Evolutionary conservation across 1,284 basidiomycete genomes (phyloP).

Genomic region (Cryptococcus wingfieldii): DNA sequence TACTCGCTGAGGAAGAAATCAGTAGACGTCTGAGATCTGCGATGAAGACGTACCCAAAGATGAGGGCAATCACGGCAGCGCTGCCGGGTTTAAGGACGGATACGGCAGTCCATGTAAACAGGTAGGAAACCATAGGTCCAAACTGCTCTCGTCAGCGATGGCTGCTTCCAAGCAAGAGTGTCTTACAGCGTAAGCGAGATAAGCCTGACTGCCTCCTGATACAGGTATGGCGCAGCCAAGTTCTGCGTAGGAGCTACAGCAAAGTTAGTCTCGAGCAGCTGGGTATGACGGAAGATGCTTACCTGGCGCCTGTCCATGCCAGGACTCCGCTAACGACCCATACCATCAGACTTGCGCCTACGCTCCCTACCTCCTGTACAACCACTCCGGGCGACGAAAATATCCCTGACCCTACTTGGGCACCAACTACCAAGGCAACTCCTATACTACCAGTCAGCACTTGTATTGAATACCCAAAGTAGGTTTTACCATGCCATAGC

Average conservation of each 20-base stretch:
- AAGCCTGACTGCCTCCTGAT: constrained; percentile 84
- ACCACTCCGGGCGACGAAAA: constrained; percentile 92
- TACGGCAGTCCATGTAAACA: constrained; percentile 86
- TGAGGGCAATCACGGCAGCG: constrained; percentile 55
- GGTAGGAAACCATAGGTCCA: constrained; percentile 75
- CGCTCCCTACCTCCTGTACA: constrained; percentile 75
- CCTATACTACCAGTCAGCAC: constrained; percentile 50
- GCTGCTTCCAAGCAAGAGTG: not conserved
- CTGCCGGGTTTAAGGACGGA: constrained; percentile 69
- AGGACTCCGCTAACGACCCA: constrained; percentile 76
- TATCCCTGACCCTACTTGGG: constrained; percentile 88
- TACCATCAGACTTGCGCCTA: constrained; percentile 74
- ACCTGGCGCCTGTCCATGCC: constrained; percentile 81
- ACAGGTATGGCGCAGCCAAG: constrained; percentile 56
- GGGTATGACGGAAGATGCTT: constrained; percentile 2
- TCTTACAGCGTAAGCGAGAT: constrained; percentile 70
- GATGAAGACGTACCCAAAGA: constrained; percentile 54
- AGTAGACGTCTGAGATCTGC: not conserved
- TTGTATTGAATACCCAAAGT: not conserved
- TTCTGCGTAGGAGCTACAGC: constrained; percentile 75
- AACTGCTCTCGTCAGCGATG: constrained; percentile 50
- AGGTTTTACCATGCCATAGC: constrained; percentile 63
- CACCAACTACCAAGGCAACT: constrained; percentile 75
- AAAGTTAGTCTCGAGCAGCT: not conserved
- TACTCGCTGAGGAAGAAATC: constrained; percentile 60